These are phyloP conservation scores for Camelina laxa DNA, from an alignment of 345 rosid species.

Conservation along the genomic window DNA sequence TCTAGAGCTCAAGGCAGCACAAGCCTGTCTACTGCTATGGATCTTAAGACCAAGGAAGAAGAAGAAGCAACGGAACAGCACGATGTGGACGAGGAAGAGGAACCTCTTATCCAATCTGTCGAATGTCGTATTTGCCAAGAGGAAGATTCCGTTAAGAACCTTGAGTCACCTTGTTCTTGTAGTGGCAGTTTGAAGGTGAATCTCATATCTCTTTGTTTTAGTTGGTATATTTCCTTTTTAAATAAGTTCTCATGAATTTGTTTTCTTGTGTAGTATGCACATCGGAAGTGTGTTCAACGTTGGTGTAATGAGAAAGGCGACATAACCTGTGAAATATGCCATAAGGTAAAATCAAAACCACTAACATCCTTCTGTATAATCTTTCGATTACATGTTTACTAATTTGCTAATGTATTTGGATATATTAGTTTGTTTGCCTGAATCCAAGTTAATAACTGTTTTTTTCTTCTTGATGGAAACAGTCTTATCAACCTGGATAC, in stretches of 20 bases:
- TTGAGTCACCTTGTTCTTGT: conserved; percentile 95
- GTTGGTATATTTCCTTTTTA: neutral
- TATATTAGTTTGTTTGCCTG: too few relatives aligned
- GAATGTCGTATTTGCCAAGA: conserved; percentile 99
- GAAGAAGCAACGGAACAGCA: conserved; percentile 35
- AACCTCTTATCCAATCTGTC: conserved; percentile 73
- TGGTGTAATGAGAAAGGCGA: conserved; percentile 99
- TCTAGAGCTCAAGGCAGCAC: conserved; percentile 43
- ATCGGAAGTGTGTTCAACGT: conserved; percentile 95
- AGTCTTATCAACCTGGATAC: conserved; percentile 91
- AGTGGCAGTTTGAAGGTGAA: conserved; percentile 95
- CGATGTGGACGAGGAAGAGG: conserved; percentile 53
- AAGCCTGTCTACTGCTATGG: conserved; percentile 37
- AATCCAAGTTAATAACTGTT: too few relatives aligned
- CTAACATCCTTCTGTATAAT: neutral
- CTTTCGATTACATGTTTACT: conserved; percentile 6
- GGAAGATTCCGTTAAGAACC: conserved; percentile 74
- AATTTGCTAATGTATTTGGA: too few relatives aligned
- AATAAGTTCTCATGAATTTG: neutral
- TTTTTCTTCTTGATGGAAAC: neutral
- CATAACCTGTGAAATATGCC: conserved; percentile 90
- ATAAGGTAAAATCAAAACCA: conserved; percentile 61
- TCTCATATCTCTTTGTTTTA: conserved; percentile 1
- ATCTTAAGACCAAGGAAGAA: conserved; percentile 37
- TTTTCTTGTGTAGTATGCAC: conserved; percentile 67